Evolutionary conservation across 2,329 filamentous ascomycete genomes (phyloP).

Genomic region (Thielaviopsis cerberus): DNA sequence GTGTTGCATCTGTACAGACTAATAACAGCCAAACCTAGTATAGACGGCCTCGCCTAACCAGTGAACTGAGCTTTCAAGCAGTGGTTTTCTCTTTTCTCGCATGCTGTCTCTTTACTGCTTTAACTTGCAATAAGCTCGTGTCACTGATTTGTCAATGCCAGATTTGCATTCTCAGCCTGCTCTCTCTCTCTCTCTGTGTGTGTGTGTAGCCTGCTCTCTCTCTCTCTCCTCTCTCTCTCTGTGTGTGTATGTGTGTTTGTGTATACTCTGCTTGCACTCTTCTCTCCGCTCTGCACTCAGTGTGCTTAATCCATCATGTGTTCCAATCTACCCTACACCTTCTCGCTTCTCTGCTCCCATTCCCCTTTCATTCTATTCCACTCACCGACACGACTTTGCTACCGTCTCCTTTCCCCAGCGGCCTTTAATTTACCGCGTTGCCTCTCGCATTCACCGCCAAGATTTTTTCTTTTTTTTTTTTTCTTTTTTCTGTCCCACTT

Average conservation of each 20-base stretch:
- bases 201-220: not conserved
- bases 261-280: too few species aligned
- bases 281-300: too few species aligned
- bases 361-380: too few species aligned
- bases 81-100: not conserved
- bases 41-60: too few species aligned
- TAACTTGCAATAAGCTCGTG: not conserved
- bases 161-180: not conserved
- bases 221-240: not conserved
- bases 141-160: not conserved
- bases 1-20: too few species aligned
- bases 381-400: too few species aligned
- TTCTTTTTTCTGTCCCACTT: conserved; percentile 4
- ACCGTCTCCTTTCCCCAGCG: not conserved
- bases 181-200: not conserved
- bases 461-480: conserved; percentile 1
- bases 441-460: not conserved
- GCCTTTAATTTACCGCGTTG: not conserved
- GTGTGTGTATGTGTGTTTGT: too few species aligned
- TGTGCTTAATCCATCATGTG: too few species aligned
- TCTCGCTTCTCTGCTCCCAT: too few species aligned
- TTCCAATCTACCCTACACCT: too few species aligned
- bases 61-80: not conserved
- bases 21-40: too few species aligned
- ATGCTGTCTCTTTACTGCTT: not conserved